phyloP scores from a whole-genome alignment of 306 rosid species.

The Coriaria nepalensis region DNA sequence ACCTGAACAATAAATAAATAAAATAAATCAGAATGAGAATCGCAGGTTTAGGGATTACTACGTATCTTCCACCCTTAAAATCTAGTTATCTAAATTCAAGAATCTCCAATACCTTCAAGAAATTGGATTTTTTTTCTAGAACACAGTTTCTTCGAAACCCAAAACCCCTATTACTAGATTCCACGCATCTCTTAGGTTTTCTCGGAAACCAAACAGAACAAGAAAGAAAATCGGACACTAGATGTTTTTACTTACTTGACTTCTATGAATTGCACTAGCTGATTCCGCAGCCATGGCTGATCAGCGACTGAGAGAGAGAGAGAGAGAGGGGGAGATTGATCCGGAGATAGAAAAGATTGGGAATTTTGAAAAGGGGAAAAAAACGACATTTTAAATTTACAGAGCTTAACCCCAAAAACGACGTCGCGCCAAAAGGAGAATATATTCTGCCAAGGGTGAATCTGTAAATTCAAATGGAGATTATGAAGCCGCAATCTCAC shows the following conservation, averaged over 20 bases:
- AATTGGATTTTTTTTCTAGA: background rate
- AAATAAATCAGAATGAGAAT: slow-evolving; percentile 12
- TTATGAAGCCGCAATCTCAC: too few species aligned
- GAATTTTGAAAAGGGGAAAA: background rate
- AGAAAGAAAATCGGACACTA: background rate
- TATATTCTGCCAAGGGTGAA: too few species aligned
- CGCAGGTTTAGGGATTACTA: background rate
- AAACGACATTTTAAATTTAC: too few species aligned
- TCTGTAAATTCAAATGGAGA: too few species aligned
- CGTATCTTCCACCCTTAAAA: background rate
- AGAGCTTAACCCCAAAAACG: too few species aligned
- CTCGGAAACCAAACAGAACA: background rate
- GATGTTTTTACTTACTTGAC: slow-evolving; percentile 44
- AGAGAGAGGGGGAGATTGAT: background rate
- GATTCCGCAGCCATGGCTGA: slow-evolving; percentile 79
- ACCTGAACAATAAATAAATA: slow-evolving; percentile 31
- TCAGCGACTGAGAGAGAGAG: slow-evolving; percentile 1
- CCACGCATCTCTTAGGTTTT: slow-evolving; percentile 1
- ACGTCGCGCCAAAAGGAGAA: too few species aligned
- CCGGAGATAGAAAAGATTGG: background rate
- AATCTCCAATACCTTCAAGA: background rate
- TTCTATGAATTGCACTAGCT: slow-evolving; percentile 55
- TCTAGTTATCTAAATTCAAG: background rate
- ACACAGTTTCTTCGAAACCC: background rate
- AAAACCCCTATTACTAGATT: slow-evolving; percentile 14